phyloP scores from a whole-genome alignment of 768 basidiomycete genomes.

The Mycena venus region DNA sequence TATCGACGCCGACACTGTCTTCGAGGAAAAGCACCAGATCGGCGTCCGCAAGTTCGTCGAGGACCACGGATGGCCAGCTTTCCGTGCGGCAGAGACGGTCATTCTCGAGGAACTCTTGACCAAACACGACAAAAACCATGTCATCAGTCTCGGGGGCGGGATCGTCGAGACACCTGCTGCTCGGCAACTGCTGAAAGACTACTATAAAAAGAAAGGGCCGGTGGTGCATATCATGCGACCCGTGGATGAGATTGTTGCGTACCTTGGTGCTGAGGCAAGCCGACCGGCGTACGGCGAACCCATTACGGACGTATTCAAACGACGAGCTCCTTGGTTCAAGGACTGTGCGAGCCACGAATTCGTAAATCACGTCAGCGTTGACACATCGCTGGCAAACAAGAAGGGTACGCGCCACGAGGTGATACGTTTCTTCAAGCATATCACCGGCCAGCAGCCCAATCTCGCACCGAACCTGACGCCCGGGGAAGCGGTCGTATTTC shows the following conservation, averaged over 20 bases:
- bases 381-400: constrained; percentile 36
- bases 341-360: constrained; percentile 89
- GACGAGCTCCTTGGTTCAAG: constrained; percentile 89
- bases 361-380: constrained; percentile 73
- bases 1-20: constrained; percentile 88
- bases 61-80: constrained; percentile 89
- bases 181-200: constrained; percentile 77
- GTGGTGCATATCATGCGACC: constrained; percentile 91
- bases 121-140: constrained; percentile 67
- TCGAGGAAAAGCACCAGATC: constrained; percentile 72
- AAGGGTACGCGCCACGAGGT: constrained; percentile 72
- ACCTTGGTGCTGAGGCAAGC: constrained; percentile 79
- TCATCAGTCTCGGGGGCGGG: constrained; percentile 95
- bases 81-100: constrained; percentile 84
- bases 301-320: constrained; percentile 83
- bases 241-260: constrained; percentile 83
- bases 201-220: constrained; percentile 70
- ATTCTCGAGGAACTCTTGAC: constrained; percentile 79
- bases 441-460: constrained; percentile 82
- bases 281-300: constrained; percentile 93
- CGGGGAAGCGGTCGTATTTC: constrained; percentile 88
- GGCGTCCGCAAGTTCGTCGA: constrained; percentile 83
- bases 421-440: constrained; percentile 88
- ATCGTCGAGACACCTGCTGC: constrained; percentile 90
- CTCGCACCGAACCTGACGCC: constrained; percentile 63